These are phyloP conservation scores for Coemansia sp. DNA, from an alignment of 192 early-diverging fungal species.

Conservation along the genomic window DNA sequence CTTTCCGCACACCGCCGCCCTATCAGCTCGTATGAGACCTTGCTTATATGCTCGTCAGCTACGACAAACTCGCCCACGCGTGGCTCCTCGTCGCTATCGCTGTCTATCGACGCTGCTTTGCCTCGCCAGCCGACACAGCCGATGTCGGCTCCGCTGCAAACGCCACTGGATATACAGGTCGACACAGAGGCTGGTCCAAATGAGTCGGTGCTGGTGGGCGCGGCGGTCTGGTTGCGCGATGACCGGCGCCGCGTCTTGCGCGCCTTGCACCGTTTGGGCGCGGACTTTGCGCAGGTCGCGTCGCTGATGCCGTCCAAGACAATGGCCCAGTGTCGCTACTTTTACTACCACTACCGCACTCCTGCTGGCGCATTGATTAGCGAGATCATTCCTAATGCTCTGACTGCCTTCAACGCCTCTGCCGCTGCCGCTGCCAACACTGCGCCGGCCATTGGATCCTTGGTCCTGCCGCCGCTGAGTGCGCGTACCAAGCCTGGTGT, in stretches of 20 bases:
- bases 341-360: conserved; percentile 76
- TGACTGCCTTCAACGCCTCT: not conserved
- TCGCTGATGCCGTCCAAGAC: conserved; percentile 75
- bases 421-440: not conserved
- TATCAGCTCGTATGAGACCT: conserved; percentile 46
- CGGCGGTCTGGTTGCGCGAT: conserved; percentile 44
- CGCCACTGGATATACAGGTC: conserved; percentile 23
- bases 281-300: conserved; percentile 75
- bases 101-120: not conserved
- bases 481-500: not conserved
- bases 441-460: conserved; percentile 14
- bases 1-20: conserved; percentile 22
- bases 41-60: conserved; percentile 32
- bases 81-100: not conserved
- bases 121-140: not conserved
- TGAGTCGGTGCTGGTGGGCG: conserved; percentile 41
- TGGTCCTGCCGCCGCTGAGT: conserved; percentile 28
- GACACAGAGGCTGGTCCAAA: conserved; percentile 25
- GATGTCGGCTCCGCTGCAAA: conserved; percentile 3
- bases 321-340: conserved; percentile 76
- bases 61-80: conserved; percentile 1
- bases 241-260: conserved; percentile 66
- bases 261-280: conserved; percentile 66
- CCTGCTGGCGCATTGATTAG: conserved; percentile 34
- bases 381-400: conserved; percentile 19